Conservation (phyloP, 2,329 filamentous ascomycete species). For the Gliomastix tumulicola region DNA sequence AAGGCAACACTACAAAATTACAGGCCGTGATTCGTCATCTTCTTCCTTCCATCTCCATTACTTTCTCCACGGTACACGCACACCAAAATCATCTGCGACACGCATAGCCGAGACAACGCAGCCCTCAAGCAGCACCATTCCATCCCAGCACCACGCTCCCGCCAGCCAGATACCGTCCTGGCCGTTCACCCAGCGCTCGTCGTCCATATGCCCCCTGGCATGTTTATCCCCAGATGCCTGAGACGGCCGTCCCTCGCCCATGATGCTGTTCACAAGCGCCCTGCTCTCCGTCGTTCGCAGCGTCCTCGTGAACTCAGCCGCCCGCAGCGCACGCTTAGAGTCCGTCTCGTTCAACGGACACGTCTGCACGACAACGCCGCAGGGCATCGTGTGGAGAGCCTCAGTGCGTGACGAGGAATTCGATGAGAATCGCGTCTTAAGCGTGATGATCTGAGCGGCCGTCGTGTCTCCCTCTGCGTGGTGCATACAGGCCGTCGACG, state of each 20-base stretch:
- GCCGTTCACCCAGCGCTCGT: constrained; percentile 40
- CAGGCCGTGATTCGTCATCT: no score
- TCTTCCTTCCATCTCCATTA: neutral
- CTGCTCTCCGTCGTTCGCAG: constrained; percentile 41
- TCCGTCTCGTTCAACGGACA: constrained; percentile 33
- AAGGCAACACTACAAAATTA: no score
- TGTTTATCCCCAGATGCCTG: no score
- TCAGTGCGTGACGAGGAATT: constrained; percentile 33
- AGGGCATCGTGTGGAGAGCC: constrained; percentile 42
- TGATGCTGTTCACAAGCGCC: constrained; percentile 36
- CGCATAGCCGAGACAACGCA: constrained; percentile 52
- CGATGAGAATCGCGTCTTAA: constrained; percentile 24
- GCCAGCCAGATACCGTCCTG: constrained; percentile 45
- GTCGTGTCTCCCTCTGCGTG: constrained; percentile 12
- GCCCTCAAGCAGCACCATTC: constrained; percentile 55
- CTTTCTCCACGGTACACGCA: constrained; percentile 29
- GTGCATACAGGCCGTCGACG: constrained; percentile 15
- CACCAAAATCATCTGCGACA: constrained; percentile 43
- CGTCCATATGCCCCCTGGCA: constrained; percentile 3
- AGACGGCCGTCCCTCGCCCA: constrained; percentile 17
- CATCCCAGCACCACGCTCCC: constrained; percentile 59
- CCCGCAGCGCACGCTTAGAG: constrained; percentile 30
- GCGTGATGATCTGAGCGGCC: constrained; percentile 21
- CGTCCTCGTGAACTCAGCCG: constrained; percentile 43
- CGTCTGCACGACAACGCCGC: constrained; percentile 45